These are phyloP conservation scores for Pulveroboletus sp. DNA, from an alignment of 768 basidiomycete genomes.

Conservation along the genomic window DNA sequence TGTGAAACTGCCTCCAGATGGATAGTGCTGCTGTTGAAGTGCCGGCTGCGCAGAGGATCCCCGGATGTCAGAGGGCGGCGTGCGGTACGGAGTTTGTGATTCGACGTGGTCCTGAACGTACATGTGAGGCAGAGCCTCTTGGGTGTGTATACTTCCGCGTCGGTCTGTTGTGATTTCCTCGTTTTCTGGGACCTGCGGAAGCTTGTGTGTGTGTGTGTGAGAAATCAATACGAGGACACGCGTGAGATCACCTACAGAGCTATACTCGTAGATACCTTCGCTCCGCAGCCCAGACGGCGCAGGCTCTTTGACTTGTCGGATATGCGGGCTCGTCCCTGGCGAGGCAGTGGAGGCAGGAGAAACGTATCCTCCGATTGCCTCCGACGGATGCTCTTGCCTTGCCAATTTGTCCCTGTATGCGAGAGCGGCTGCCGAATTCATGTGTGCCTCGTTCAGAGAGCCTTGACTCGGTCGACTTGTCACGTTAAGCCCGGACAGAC, in stretches of 20 bases:
- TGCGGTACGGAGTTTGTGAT: slow-evolving; percentile 11
- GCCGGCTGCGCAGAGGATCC: slow-evolving; percentile 14
- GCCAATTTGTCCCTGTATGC: slow-evolving; percentile 25
- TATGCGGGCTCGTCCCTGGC: slow-evolving; percentile 33
- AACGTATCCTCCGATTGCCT: slow-evolving; percentile 32
- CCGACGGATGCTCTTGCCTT: slow-evolving; percentile 19
- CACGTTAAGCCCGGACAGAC: slow-evolving; percentile 30
- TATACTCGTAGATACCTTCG: slow-evolving; percentile 25
- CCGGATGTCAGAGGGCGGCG: slow-evolving; percentile 16
- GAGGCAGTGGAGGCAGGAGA: slow-evolving; percentile 45
- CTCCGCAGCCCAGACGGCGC: slow-evolving; percentile 20
- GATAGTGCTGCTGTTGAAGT: slow-evolving; percentile 16
- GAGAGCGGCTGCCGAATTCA: slow-evolving; percentile 17
- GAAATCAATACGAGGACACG: not conserved
- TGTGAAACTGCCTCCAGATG: slow-evolving; percentile 12
- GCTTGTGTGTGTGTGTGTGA: slow-evolving; percentile 7
- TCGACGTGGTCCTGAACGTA: slow-evolving; percentile 19
- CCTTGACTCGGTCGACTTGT: slow-evolving; percentile 30
- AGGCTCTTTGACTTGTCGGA: slow-evolving; percentile 22
- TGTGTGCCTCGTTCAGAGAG: slow-evolving; percentile 28
- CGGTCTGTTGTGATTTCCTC: slow-evolving; percentile 20
- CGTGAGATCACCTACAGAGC: slow-evolving; percentile 15
- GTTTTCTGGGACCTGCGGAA: slow-evolving; percentile 20
- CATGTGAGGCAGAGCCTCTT: slow-evolving; percentile 20
- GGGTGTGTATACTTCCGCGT: slow-evolving; percentile 24